Evolutionary conservation across 2,329 filamentous ascomycete species (phyloP), one percentile per base, ranked within the genome.

Genomic region (Neonectria hederae): DNA sequence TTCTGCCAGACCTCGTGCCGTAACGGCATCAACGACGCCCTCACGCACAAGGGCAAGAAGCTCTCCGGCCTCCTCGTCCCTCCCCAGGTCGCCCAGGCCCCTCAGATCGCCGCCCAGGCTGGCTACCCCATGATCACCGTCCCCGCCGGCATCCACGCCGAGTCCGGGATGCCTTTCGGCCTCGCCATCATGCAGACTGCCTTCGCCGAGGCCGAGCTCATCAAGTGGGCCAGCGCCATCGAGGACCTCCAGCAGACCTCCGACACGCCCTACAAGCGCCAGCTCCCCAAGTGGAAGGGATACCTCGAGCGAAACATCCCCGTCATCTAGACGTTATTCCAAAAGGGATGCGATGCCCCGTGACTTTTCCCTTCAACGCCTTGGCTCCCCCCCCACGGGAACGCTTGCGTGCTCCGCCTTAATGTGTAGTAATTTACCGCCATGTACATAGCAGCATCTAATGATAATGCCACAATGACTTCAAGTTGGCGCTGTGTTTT

Each of bases 111-210:
- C 0, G 91, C 92, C 0, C 90, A 93, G 77, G 92, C 91, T 5
- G 90, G 91, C 0, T 94, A 93, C 73, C 91, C 91, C 0, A 84
- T 92, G 73, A 82, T 93, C 54, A 92, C 90, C 0, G 74, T 94
- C 1, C 91, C 91, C 0, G 88, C 84, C 0, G 89, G 89, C 1
- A 79, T 87, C 6, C 81, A 85, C 67, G 78, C 75, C 13, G 84
- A 83, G 4, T 80, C 77, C 2, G 86, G 87, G 7, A 89, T 90
- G 85, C 87, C 87, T 0, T 89, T 88, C 66, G 87, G 88, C 1
- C 75, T 91, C 26, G 86, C 82, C 0, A 79, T 91, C 76, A 77
- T 82, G 76, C 80, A 87, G 56, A 90, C 87, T 1, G 89, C 88
- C 0, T 91, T 85, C 82, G 83, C 80, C 1, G 90, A 92, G 75